A percentile compares a stretch with the other conserved stretches of the same genome.
These are phyloP conservation scores for Scheffersomyces ergatensis DNA, from an alignment of 805 yeast species.

Conservation along the genomic window DNA sequence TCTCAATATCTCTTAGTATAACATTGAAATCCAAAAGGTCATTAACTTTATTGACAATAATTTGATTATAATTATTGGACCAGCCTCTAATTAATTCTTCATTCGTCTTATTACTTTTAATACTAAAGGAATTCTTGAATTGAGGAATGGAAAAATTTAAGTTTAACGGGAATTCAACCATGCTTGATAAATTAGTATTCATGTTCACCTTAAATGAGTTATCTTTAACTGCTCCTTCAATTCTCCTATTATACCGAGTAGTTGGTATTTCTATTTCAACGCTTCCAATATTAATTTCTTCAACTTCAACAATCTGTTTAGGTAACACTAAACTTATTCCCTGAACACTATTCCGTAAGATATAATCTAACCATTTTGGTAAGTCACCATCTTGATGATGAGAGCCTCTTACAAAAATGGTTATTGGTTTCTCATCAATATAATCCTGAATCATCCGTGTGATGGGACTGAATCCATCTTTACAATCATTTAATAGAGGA, in stretches of 20 bases:
- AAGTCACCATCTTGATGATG: conserved; percentile 7
- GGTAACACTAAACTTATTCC: conserved; percentile 14
- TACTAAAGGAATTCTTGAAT: not conserved
- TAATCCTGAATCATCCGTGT: conserved; percentile 17
- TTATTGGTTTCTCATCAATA: conserved; percentile 14
- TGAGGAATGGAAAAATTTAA: not conserved
- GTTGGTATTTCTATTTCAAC: not conserved
- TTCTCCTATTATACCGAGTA: not conserved
- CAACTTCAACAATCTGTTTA: not conserved
- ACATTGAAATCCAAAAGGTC: conserved; percentile 4
- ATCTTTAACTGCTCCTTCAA: not conserved
- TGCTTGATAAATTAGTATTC: not conserved
- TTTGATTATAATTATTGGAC: conserved; percentile 6
- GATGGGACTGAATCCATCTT: conserved; percentile 14
- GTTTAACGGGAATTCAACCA: not conserved
- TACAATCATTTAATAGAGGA: conserved; percentile 17
- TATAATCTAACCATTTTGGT: conserved; percentile 24
- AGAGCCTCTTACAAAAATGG: conserved; percentile 15
- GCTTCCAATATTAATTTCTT: not conserved
- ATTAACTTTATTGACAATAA: not conserved
- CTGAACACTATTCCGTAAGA: conserved; percentile 11
- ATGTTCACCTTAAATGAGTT: not conserved
- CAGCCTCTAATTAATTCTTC: conserved; percentile 6
- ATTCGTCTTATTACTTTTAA: not conserved
- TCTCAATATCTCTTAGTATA: conserved; percentile 6